Conservation (phyloP, 202 grass and related monocot genomes). For the Hordeum pubiflorum region DNA sequence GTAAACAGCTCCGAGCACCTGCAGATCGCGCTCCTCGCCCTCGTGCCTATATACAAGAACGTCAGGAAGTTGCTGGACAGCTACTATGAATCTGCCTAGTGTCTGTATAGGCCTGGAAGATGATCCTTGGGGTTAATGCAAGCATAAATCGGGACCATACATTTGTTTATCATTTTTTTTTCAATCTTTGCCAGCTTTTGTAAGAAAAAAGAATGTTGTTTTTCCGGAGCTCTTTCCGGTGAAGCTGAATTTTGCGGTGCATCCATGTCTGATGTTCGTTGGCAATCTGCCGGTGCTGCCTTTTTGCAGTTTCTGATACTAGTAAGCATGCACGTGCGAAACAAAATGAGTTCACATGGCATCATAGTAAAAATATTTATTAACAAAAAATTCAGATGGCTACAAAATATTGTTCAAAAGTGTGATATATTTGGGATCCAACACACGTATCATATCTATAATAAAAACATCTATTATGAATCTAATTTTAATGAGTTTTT, state of each 20-base stretch:
- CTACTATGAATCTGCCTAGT: slow-evolving; percentile 28
- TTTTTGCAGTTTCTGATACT: background rate
- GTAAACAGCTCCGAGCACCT: slow-evolving; percentile 89
- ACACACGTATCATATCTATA: no score
- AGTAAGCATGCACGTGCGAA: no score
- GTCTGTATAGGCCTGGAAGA: background rate
- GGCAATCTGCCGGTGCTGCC: background rate
- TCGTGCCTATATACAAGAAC: slow-evolving; percentile 62
- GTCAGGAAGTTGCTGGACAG: slow-evolving; percentile 41
- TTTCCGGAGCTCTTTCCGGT: background rate
- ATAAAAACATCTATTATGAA: no score
- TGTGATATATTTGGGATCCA: no score
- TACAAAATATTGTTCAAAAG: no score
- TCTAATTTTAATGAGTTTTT: no score
- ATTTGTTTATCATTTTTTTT: slow-evolving; percentile 23
- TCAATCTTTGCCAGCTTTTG: slow-evolving; percentile 17
- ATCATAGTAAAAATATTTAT: no score
- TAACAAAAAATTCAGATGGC: no score
- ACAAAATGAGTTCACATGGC: no score
- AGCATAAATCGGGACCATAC: slow-evolving; percentile 33
- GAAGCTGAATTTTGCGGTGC: background rate
- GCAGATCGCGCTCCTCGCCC: slow-evolving; percentile 62
- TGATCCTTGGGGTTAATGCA: slow-evolving; percentile 13
- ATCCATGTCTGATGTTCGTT: background rate
- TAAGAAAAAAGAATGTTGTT: slow-evolving; percentile 5